Evolutionary conservation across 768 basidiomycete genomes (phyloP), one percentile per base, ranked within the genome.

Genomic region (Boletus huronensis): DNA sequence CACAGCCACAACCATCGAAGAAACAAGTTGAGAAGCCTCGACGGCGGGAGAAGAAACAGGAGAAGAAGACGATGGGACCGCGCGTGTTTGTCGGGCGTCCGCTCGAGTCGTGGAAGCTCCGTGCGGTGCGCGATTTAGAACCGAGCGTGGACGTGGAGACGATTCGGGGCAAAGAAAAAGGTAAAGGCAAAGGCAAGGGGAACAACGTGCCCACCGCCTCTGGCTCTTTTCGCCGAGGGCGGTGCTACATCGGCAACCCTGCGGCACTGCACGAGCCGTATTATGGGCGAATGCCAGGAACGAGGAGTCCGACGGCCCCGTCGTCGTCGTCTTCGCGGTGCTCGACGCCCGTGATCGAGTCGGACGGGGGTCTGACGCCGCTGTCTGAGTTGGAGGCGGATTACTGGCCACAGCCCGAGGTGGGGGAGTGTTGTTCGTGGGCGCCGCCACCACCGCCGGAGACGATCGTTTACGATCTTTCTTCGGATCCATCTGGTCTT

Each of bases 321-420:
- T 26, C 31, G 29, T 8, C 10, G 29, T 31, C 29, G 29, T 31
- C 54, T 5, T 53, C 64, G 40, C 64, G 52, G 16, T 25, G 38
- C 36, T 19, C 60, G 6, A 59, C 63, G n/a, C 56, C 58, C 0
- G 54, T 3, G 13, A 13, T 45, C 25, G 36, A 50, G 6, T 64
- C 60, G 36, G 66, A 63, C 6, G 40, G 60, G 6, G 52, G 44
- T 14, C 13, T 55, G 4, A 50, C 64, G 13, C 53, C 58, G n/a
- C 6, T 61, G 41, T 49, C 53, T 0, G 58, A 58, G 26, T 2
- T 44, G 21, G 61, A 54, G 41, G 53, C 13, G 29, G 60, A 47
- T 5, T 16, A 52, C n/a, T 70, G 69, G 69, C 69, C 69, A 2
- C 69, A 70, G 48, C 69, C 69, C 0, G 70, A 52, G n/a, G 64